Evolutionary conservation across 495 filamentous ascomycete genomes (phyloP).

Genomic region (Aspergillus panamensis): DNA sequence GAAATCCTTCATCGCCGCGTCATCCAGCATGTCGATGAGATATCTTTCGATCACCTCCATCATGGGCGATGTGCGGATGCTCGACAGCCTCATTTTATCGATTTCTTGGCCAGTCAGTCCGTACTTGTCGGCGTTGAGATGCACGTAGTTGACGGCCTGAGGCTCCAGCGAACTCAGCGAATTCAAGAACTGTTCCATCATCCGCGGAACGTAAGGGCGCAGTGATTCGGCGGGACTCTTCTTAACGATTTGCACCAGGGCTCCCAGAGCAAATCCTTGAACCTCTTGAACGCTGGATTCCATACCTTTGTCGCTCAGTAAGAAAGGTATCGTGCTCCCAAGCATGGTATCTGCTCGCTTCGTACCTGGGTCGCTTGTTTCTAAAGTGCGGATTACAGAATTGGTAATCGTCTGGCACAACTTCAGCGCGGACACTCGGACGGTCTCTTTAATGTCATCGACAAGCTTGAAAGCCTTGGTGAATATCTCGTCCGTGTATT

Average conservation of each 20-base stretch:
- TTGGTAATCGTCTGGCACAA: constrained; percentile 79
- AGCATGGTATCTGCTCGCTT: constrained; percentile 73
- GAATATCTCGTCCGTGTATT: constrained; percentile 83
- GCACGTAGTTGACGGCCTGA: constrained; percentile 83
- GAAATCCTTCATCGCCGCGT: constrained; percentile 67
- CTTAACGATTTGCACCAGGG: constrained; percentile 84
- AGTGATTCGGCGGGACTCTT: constrained; percentile 67
- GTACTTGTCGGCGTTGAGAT: constrained; percentile 84
- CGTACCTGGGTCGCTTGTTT: constrained; percentile 67
- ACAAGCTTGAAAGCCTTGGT: constrained; percentile 70
- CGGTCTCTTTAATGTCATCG: constrained; percentile 92
- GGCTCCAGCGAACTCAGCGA: constrained; percentile 83
- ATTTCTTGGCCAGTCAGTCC: constrained; percentile 77
- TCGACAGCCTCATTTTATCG: constrained; percentile 76
- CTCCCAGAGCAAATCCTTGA: constrained; percentile 65
- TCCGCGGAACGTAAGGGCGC: constrained; percentile 72
- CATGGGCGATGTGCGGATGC: constrained; percentile 80
- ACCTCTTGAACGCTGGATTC: constrained; percentile 86
- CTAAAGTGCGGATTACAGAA: constrained; percentile 78
- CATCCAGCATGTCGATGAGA: constrained; percentile 76
- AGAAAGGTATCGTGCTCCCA: constrained; percentile 78
- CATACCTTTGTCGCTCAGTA: constrained; percentile 82
- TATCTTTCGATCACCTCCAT: constrained; percentile 91
- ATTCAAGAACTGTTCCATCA: constrained; percentile 75
- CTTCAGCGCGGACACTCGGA: constrained; percentile 72